Evolutionary conservation across 2,329 filamentous ascomycete genomes (phyloP).

Genomic region (Monilinia polystroma): DNA sequence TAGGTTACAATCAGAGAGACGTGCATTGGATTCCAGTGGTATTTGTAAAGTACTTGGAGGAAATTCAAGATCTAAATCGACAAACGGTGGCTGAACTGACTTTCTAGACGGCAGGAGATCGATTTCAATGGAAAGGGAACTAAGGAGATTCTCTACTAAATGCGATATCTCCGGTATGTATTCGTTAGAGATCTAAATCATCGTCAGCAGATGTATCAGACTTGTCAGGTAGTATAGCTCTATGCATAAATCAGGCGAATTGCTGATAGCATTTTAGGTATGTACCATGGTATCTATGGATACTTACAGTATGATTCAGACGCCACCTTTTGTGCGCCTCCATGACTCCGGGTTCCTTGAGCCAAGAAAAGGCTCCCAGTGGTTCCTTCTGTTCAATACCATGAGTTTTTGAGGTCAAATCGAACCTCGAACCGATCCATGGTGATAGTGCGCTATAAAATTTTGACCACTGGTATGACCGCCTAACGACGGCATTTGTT

Average conservation of each 20-base stretch:
- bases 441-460: slow-evolving; percentile 32
- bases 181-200: slow-evolving; percentile 19
- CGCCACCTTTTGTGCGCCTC: slow-evolving; percentile 35
- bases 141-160: slow-evolving; percentile 2
- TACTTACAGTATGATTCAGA: slow-evolving; percentile 28
- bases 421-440: slow-evolving; percentile 28
- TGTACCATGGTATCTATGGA: not conserved
- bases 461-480: slow-evolving; percentile 32
- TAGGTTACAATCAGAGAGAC: not conserved
- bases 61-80: not conserved
- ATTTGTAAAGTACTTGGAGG: not conserved
- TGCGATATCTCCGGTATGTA: not conserved
- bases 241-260: not conserved
- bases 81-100: not conserved
- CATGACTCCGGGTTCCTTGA: slow-evolving; percentile 37
- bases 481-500: slow-evolving; percentile 35
- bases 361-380: slow-evolving; percentile 36
- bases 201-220: not conserved
- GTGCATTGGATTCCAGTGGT: not conserved
- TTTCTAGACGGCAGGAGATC: slow-evolving; percentile 12
- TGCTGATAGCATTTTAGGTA: not conserved
- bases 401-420: slow-evolving; percentile 9
- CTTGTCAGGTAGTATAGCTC: not conserved
- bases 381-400: slow-evolving; percentile 26
- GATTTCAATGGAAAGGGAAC: slow-evolving; percentile 18